Conservation (phyloP, 345 rosid genomes). For the Leavenworthia alabamica region DNA sequence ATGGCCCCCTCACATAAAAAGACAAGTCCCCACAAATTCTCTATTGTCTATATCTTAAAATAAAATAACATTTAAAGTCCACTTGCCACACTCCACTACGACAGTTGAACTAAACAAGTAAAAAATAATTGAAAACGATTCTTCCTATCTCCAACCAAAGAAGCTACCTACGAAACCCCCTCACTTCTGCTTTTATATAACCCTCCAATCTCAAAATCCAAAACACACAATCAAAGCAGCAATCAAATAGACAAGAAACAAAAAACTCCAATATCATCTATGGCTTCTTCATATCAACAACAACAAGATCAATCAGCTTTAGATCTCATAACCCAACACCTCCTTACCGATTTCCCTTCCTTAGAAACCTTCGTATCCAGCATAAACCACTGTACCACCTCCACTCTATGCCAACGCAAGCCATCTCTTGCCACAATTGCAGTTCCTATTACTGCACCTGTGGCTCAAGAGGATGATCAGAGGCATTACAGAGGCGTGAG, state of each 20-base stretch:
- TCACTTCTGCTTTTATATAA: conserved; percentile 17
- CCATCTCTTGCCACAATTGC: conserved; percentile 38
- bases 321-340: conserved; percentile 56
- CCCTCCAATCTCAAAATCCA: neutral
- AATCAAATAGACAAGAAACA: neutral
- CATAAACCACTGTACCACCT: conserved; percentile 14
- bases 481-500: conserved; percentile 76
- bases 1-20: neutral
- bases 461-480: conserved; percentile 18
- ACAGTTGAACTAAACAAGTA: neutral
- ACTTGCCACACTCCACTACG: conserved; percentile 3
- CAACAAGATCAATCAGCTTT: conserved; percentile 39
- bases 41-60: neutral
- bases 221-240: neutral
- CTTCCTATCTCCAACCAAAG: conserved; percentile 18
- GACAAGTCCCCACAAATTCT: neutral
- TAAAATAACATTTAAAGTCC: neutral
- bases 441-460: neutral
- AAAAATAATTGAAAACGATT: neutral
- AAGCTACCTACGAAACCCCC: conserved; percentile 15
- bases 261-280: neutral
- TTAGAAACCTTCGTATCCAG: conserved; percentile 34
- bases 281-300: conserved; percentile 16
- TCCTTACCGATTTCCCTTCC: conserved; percentile 48
- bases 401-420: conserved; percentile 57